Base-by-base conservation (phyloP, 768 basidiomycete species). In the Russula foetens region DNA sequence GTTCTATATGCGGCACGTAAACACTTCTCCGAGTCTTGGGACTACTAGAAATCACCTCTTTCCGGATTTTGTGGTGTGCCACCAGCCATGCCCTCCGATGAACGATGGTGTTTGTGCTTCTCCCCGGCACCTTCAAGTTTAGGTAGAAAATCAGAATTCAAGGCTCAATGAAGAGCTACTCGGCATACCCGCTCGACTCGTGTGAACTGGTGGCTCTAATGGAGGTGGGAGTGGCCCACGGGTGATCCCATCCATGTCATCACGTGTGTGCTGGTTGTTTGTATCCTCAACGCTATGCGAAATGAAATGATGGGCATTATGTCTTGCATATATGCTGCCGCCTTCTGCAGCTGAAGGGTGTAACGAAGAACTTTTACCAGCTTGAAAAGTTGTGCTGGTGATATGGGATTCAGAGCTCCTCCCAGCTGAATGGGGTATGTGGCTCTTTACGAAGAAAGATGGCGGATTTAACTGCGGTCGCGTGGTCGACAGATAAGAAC, bases 391-490 rank as follows among this genome's bases (percentile, higher is more conserved):
- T 28, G 35, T 11, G n/a, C 44, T 43, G 17, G 55, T 21, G 2
- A 45, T 21, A 39, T 58, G 50, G 23, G 15, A 17, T 8, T 48
- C 61, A 53, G 56, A 21, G n/a, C n/a, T 48, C 52, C 60, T 52
- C 44, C 39, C 44, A 7, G n/a, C 39, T 19, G 45, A 48, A 39
- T 52, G 51, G 8, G 45, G 24, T 24, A 33, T 53, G 24, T 58
- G 56, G 17, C 28, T 53, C 61, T 48, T 58, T 44, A 51, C 56
- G 39, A 58, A 62, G 51, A 62, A 62, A 7, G 56, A 62, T 7
- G 61, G 56, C 19, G 46, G 47, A 24, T 19, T 48, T 31, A 50
- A 17, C 38, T 43, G 60, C 3, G 49, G 49, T 0, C 44, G 55
- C 4, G 44, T 47, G n/a, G 49, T 31, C 21, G 55, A 49, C 35